Evolutionary conservation across 257 asterid genomes (phyloP).

Genomic region (Solanum clarkiae): DNA sequence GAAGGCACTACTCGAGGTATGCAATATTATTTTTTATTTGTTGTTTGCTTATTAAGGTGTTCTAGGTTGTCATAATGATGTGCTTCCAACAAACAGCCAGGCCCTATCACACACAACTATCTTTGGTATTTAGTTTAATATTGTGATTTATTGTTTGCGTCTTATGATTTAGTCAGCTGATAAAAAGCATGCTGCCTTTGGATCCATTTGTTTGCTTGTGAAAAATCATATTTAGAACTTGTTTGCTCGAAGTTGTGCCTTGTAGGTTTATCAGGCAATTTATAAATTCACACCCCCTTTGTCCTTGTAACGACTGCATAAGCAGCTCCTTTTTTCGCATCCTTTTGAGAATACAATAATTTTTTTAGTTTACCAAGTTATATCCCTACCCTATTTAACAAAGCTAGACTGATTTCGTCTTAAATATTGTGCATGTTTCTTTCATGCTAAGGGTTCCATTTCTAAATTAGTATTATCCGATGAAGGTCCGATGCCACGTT

Average conservation of each 20-base stretch:
- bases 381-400: too few species aligned
- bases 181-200: neutral
- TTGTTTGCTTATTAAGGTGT: neutral
- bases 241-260: neutral
- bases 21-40: neutral
- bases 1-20: conserved; percentile 67
- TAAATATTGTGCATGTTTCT: too few species aligned
- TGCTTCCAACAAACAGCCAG: neutral
- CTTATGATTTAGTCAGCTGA: neutral
- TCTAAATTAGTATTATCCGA: too few species aligned
- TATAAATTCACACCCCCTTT: neutral
- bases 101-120: neutral
- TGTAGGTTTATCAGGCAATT: neutral
- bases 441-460: too few species aligned
- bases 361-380: too few species aligned
- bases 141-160: neutral
- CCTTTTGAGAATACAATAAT: neutral
- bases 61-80: neutral
- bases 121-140: neutral
- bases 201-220: neutral
- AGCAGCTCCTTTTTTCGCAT: neutral
- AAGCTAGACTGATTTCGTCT: too few species aligned
- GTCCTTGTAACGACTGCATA: neutral
- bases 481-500: conserved; percentile 45
- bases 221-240: neutral